Percentiles rank a stretch among this genome's conserved stretches.
These are phyloP conservation scores for Rhizopus arrhizus DNA, from an alignment of 371 early-diverging fungal species.

Conservation along the genomic window DNA sequence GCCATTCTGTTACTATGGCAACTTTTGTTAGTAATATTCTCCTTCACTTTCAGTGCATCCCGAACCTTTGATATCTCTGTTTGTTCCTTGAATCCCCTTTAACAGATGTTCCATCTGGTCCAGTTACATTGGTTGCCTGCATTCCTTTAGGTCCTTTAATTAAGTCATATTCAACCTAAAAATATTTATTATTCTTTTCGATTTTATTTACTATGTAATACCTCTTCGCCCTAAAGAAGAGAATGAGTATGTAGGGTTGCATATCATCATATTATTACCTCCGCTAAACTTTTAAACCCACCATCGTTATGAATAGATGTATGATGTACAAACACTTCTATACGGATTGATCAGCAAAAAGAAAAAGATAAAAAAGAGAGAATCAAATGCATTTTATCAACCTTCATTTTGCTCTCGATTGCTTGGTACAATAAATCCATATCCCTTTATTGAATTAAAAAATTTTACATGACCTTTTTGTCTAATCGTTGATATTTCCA, in stretches of 20 bases:
- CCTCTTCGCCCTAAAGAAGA: slow-evolving; percentile 50
- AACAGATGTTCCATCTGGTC: slow-evolving; percentile 73
- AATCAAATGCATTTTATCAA: no score
- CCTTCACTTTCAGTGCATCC: no score
- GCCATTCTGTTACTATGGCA: slow-evolving; percentile 2
- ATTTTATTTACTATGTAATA: slow-evolving; percentile 14
- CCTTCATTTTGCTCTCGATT: no score
- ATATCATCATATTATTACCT: slow-evolving; percentile 45
- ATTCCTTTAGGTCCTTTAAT: slow-evolving; percentile 81
- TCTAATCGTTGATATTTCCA: no score
- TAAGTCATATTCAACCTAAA: slow-evolving; percentile 81
- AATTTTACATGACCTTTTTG: no score
- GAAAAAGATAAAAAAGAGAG: no score
- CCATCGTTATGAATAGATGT: slow-evolving; percentile 81
- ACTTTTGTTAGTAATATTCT: no score
- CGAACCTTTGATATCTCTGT: slow-evolving; percentile 17
- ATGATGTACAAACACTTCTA: slow-evolving; percentile 85
- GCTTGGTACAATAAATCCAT: no score
- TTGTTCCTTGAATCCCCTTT: slow-evolving; percentile 68
- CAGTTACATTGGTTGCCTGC: slow-evolving; percentile 83
- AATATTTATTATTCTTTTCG: background rate
- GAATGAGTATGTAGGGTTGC: background rate
- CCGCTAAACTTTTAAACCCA: slow-evolving; percentile 86
- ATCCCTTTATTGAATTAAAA: no score
- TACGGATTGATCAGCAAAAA: no score